These are phyloP conservation scores for Boletellus deceptivus DNA, from an alignment of 1,284 basidiomycete genomes.

Conservation along the genomic window DNA sequence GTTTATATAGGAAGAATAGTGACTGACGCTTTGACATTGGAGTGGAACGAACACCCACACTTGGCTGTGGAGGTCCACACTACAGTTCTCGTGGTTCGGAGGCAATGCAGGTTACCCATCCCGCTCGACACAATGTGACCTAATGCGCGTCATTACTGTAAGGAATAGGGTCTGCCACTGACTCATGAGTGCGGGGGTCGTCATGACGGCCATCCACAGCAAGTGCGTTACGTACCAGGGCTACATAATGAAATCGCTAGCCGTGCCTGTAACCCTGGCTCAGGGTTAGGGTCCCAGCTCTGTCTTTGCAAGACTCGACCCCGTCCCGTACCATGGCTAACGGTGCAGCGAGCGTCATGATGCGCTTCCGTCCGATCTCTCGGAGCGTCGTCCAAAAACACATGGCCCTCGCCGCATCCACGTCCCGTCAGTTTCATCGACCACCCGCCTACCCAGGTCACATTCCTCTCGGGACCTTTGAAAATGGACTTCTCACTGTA, in stretches of 20 bases:
- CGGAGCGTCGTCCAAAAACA: background rate
- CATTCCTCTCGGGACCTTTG: constrained; percentile 77
- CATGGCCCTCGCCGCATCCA: background rate
- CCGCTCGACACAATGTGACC: background rate
- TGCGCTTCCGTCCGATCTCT: background rate
- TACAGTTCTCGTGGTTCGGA: constrained; percentile 12
- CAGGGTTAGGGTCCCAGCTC: constrained; percentile 18
- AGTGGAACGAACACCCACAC: constrained; percentile 20
- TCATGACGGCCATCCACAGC: no score
- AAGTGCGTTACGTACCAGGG: no score
- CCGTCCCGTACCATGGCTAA: no score
- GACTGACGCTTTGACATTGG: constrained; percentile 28
- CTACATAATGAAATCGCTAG: background rate
- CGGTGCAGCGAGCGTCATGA: background rate
- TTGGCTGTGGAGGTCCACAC: constrained; percentile 21
- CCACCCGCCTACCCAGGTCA: constrained; percentile 69
- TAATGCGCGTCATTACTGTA: no score
- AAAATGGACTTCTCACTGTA: constrained; percentile 82
- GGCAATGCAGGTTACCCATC: constrained; percentile 10
- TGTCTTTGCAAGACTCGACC: background rate
- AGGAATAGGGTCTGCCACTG: no score
- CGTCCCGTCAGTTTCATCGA: constrained; percentile 19
- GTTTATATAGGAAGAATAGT: constrained; percentile 21
- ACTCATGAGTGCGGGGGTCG: no score
- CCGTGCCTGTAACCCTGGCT: background rate